A percentile compares a stretch with the other conserved stretches of the same genome.
Evolutionary conservation across 495 filamentous ascomycete species (phyloP).

Genomic region (Barbatosphaeria neglecta): DNA sequence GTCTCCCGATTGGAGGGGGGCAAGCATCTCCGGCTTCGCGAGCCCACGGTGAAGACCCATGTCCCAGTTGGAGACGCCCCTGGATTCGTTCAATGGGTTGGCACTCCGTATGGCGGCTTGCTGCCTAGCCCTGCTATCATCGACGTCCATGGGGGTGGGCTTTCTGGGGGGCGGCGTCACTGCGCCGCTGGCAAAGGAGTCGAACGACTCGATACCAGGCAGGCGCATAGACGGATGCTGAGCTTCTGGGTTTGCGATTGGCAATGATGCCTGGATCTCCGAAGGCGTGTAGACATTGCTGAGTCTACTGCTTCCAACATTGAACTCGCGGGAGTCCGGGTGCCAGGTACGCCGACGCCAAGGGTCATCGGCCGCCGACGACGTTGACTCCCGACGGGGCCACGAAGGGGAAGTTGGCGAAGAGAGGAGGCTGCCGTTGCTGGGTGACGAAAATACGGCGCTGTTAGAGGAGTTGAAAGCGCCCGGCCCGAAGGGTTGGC

Average conservation of each 20-base stretch:
- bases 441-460: conserved; percentile 40
- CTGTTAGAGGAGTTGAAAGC: conserved; percentile 38
- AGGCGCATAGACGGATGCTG: conserved; percentile 42
- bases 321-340: conserved; percentile 54
- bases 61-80: conserved; percentile 60
- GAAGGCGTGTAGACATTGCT: conserved; percentile 44
- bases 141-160: conserved; percentile 59
- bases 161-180: conserved; percentile 51
- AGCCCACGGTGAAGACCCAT: conserved; percentile 62
- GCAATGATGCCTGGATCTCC: conserved; percentile 46
- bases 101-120: conserved; percentile 25
- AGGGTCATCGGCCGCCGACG: conserved; percentile 56
- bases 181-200: conserved; percentile 52
- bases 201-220: conserved; percentile 86
- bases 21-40: conserved; percentile 59
- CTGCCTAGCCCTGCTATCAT: conserved; percentile 33
- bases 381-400: conserved; percentile 49
- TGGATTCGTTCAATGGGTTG: conserved; percentile 46
- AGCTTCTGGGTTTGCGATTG: conserved; percentile 33
- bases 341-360: conserved; percentile 84
- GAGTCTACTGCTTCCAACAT: conserved; percentile 26
- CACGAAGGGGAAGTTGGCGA: conserved; percentile 62
- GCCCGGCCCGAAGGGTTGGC: conserved; percentile 46
- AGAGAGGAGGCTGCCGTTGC: conserved; percentile 43
- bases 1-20: conserved; percentile 44